phyloP scores from a whole-genome alignment of 768 basidiomycete species.

The Holtermanniella nyarrowii region DNA sequence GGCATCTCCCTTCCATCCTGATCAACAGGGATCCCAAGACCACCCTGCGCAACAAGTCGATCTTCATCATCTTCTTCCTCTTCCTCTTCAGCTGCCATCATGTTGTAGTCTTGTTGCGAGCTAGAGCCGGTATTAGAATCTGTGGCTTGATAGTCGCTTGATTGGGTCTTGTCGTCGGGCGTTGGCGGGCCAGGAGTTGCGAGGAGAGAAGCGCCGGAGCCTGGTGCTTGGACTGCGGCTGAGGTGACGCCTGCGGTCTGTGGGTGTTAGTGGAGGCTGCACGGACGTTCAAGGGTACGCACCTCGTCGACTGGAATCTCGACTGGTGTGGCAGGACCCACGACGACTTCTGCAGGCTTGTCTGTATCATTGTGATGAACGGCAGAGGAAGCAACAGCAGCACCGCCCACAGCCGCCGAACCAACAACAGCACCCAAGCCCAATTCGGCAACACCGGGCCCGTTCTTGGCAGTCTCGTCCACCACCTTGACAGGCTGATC shows the following conservation, averaged over 20 bases:
- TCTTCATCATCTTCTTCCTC: conserved; percentile 77
- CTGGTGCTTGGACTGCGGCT: conserved; percentile 84
- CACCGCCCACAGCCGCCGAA: neutral
- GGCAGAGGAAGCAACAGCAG: neutral
- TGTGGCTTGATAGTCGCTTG: conserved; percentile 20
- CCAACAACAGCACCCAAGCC: conserved; percentile 1
- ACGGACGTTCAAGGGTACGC: conserved; percentile 1
- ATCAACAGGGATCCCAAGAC: conserved; percentile 88
- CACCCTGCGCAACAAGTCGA: conserved; percentile 75
- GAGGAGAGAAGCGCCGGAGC: conserved; percentile 52
- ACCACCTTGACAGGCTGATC: neutral
- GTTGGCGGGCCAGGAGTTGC: conserved; percentile 29
- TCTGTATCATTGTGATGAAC: neutral
- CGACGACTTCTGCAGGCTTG: conserved; percentile 11
- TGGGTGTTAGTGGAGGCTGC: neutral
- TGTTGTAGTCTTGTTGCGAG: conserved; percentile 57
- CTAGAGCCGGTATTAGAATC: conserved; percentile 60
- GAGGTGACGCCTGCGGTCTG: conserved; percentile 74
- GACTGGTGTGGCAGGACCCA: conserved; percentile 23
- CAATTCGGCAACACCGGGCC: neutral
- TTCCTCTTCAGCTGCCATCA: conserved; percentile 33
- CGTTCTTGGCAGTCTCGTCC: neutral
- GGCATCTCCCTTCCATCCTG: conserved; percentile 79
- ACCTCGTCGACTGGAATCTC: conserved; percentile 54
- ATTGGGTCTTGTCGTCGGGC: conserved; percentile 22